Base-by-base conservation (phyloP, 495 filamentous ascomycete species). In the Penicillium daleae region DNA sequence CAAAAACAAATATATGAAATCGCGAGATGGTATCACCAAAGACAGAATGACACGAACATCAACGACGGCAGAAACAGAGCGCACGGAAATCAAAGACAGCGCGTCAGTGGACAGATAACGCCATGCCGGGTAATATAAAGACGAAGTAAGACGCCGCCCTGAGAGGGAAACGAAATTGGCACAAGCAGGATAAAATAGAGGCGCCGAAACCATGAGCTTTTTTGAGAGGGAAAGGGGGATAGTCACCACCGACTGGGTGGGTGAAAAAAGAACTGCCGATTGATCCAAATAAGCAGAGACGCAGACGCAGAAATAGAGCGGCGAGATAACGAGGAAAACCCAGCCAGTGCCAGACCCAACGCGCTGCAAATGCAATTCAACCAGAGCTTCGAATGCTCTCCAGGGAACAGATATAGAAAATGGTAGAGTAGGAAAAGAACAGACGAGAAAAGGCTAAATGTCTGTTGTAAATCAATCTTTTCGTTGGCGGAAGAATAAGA, bases 11-110 rank as follows among this genome's bases (percentile, higher is more conserved):
- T 53, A 33, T 51, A 53, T 37, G 54, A 46, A 71, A 68, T 71
- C 76, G 76, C 77, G 68, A 71, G 73, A 79, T 79, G 77, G 77
- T 79, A 79, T 79, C 76, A 78, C 73, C 66, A 65, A 73, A 74
- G 64, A 33, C 71, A 73, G 68, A 69, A 67, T 65, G 71, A 75
- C 71, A 67, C 66, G 37, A 68, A 66, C 69, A 65, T 70, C 70
- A 63, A 72, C 58, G 59, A 62, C 60, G 54, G 32, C 19, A 57
- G 42, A 49, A 24, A 37, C 32, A 62, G 33, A 55, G 58, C 46
- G 55, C 48, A 56, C n/a, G n/a, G n/a, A 62, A 37, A 55, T 57
- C 63, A 68, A 63, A 31, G n/a, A n/a, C n/a, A n/a, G 58, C 40
- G 26, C 15, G n/a, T 29, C 40, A 59, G 50, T 53, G 31, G 62